A percentile compares a stretch with the other conserved stretches of the same genome.
These are phyloP conservation scores for Chaetomiaceae sp. DNA, from an alignment of 2,329 filamentous ascomycete species.

Conservation along the genomic window DNA sequence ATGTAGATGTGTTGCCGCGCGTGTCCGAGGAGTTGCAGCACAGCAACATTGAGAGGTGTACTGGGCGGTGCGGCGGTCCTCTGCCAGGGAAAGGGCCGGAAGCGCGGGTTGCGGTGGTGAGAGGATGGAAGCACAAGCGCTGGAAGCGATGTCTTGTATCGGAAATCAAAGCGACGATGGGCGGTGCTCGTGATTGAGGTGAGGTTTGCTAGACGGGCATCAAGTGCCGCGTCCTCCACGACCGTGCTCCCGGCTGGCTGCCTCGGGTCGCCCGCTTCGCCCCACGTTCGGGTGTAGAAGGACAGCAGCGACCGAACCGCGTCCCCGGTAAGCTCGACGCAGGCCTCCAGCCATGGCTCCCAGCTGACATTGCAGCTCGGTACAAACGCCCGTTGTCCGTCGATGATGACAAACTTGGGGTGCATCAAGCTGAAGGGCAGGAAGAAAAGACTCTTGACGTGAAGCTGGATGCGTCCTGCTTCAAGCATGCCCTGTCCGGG, in stretches of 20 bases:
- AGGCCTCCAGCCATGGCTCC: constrained; percentile 83
- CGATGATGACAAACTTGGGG: constrained; percentile 73
- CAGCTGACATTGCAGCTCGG: constrained; percentile 82
- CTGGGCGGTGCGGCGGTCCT: constrained; percentile 43
- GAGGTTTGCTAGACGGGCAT: constrained; percentile 6
- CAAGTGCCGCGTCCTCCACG: background rate
- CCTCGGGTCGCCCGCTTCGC: constrained; percentile 21
- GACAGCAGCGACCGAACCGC: constrained; percentile 55
- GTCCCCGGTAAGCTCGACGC: constrained; percentile 58
- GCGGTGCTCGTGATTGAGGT: constrained; percentile 18
- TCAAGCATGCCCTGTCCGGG: constrained; percentile 47
- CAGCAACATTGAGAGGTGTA: constrained; percentile 62
- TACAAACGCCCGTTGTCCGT: constrained; percentile 59
- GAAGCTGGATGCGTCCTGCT: constrained; percentile 57
- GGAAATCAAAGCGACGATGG: constrained; percentile 16
- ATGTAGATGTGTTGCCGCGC: constrained; percentile 58
- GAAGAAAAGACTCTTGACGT: constrained; percentile 73
- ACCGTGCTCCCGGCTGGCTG: background rate
- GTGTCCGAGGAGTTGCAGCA: constrained; percentile 54
- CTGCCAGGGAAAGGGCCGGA: constrained; percentile 53
- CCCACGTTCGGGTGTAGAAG: constrained; percentile 69
- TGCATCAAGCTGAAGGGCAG: constrained; percentile 82
- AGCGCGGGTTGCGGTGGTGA: constrained; percentile 62
- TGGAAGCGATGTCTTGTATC: constrained; percentile 29
- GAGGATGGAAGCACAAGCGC: constrained; percentile 68